Evolutionary conservation across 73 alveolate species (phyloP).

Genomic region (Blepharisma japonicum): DNA sequence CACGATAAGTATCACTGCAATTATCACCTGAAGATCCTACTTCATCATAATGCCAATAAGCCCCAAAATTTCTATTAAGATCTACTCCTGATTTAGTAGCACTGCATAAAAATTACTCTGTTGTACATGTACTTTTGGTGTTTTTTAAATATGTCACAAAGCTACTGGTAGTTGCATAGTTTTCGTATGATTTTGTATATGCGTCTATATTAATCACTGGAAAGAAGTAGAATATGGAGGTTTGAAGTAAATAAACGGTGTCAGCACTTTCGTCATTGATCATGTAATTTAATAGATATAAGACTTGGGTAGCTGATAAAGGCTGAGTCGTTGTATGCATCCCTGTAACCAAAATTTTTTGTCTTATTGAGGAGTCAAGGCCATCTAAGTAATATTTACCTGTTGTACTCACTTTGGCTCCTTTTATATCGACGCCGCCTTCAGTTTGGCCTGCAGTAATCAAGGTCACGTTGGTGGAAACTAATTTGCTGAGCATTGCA

Average conservation of each 20-base stretch:
- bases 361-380: too few species aligned
- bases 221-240: neutral
- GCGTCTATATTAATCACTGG: slow-evolving; percentile 17
- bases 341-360: neutral
- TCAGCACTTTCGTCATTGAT: neutral
- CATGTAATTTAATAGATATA: neutral
- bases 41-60: neutral
- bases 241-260: neutral
- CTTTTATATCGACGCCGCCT: too few species aligned
- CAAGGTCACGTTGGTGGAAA: too few species aligned
- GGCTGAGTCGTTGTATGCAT: slow-evolving; percentile 19
- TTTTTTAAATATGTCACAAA: neutral
- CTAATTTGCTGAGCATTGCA: too few species aligned
- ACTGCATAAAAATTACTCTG: neutral
- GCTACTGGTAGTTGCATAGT: neutral
- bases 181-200: neutral
- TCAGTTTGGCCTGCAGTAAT: too few species aligned
- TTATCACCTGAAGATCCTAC: neutral
- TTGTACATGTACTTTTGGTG: neutral
- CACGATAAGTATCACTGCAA: slow-evolving; percentile 7
- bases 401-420: too few species aligned
- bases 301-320: neutral
- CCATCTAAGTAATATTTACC: too few species aligned
- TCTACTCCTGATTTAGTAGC: slow-evolving; percentile 11
- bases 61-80: neutral